A percentile compares a stretch with the other conserved stretches of the same genome.
These are phyloP conservation scores for Sistotremastrum suecicum DNA, from an alignment of 768 basidiomycete species.

Conservation along the genomic window DNA sequence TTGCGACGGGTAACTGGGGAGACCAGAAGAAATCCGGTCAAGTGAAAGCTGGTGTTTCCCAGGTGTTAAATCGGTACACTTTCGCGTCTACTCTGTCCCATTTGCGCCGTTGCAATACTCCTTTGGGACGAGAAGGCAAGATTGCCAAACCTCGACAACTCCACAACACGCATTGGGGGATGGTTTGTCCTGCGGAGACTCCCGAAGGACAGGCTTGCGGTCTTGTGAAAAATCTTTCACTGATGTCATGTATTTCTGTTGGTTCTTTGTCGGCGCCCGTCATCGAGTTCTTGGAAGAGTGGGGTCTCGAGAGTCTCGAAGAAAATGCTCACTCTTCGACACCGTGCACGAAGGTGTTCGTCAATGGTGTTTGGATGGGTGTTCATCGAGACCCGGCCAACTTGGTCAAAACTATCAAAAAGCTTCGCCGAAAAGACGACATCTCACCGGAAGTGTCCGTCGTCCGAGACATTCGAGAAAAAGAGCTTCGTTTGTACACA, in stretches of 20 bases:
- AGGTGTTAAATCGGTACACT: slow-evolving; percentile 96
- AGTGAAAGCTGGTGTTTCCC: slow-evolving; percentile 95
- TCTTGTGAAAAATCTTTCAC: slow-evolving; percentile 93
- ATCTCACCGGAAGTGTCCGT: slow-evolving; percentile 94
- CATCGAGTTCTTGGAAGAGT: slow-evolving; percentile 96
- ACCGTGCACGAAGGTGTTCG: slow-evolving; percentile 90
- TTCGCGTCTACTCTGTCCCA: slow-evolving; percentile 98
- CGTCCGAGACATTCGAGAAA: slow-evolving; percentile 93
- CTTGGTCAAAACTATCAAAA: slow-evolving; percentile 85
- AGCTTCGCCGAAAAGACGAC: slow-evolving; percentile 84
- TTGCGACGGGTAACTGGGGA: slow-evolving; percentile 99
- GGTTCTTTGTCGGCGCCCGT: slow-evolving; percentile 92
- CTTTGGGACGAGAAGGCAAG: slow-evolving; percentile 95
- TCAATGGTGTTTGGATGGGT: slow-evolving; percentile 99
- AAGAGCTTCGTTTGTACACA: slow-evolving; percentile 86
- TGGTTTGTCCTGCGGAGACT: slow-evolving; percentile 99
- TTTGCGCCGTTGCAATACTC: slow-evolving; percentile 95
- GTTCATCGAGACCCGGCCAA: slow-evolving; percentile 92
- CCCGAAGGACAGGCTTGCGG: slow-evolving; percentile 99
- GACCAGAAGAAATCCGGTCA: slow-evolving; percentile 99
- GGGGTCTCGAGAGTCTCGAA: slow-evolving; percentile 91
- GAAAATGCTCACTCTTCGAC: slow-evolving; percentile 80
- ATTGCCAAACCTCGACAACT: slow-evolving; percentile 98
- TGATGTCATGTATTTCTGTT: slow-evolving; percentile 97
- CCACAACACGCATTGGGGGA: slow-evolving; percentile 99